Evolutionary conservation across 192 early-diverging fungal genomes (phyloP), one percentile per base, ranked within the genome.

Genomic region (Backusella morwellensis): DNA sequence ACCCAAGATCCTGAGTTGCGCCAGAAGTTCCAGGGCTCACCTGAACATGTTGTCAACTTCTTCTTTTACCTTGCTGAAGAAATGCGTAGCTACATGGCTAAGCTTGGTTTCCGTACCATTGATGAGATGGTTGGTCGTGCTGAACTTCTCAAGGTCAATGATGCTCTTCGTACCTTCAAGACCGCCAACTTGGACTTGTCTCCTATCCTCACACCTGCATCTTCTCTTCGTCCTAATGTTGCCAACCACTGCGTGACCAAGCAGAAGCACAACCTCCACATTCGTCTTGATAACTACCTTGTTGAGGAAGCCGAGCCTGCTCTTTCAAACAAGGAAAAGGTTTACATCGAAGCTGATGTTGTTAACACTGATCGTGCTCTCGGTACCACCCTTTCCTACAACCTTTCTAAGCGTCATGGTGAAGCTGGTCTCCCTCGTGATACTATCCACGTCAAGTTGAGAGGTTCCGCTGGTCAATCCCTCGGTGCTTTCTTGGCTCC

Each of bases 31-130:
- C 92, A 88, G 66, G 98, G 98, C 23, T 85, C 86, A 70, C 97
- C 98, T n/a, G 98, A 99, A 82, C 91, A 99, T 72, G 96, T 99
- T 23, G 87, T 99, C 80, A 98, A 99, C 88, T 99, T 99, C 89
- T 99, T 99, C 91, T 91, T 92, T 89, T 99, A 97, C 82, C 88
- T 99, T 77, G 95, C 96, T 34, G 98, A 99, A 81, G 97, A 99
- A 76, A 82, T 92, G 77, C 93, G 98, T 70, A 83, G 86, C 34
- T 92, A 98, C 81, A 99, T 99, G 98, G 96, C 98, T 32, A 86
- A 86, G 70, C 93, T 99, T 35, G 98, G 98, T 50, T 92, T 95
- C 90, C 93, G 95, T 78, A 91, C 92, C 19, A 91, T 99, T 74
- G 91, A 95, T 78, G 97, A 98, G 78, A 96, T 99, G 96, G 97